These are phyloP conservation scores for Hypoxylon rubiginosum DNA, from an alignment of 2,329 filamentous ascomycete species.

Conservation along the genomic window DNA sequence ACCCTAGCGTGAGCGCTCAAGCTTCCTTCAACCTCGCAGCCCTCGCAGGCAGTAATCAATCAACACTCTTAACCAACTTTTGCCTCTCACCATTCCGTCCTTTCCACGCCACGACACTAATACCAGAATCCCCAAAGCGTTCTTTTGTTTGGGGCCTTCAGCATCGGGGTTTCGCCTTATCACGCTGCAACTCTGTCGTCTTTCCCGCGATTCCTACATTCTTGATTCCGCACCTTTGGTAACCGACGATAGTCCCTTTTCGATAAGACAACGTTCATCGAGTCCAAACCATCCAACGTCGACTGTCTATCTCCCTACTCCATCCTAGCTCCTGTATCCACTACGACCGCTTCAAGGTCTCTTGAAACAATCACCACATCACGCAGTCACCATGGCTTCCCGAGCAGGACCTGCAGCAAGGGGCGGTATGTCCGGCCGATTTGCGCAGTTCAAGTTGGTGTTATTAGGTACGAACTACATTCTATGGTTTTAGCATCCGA, in stretches of 20 bases:
- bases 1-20: constrained; percentile 28
- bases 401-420: constrained; percentile 76
- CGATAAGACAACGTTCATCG: constrained; percentile 45
- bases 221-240: constrained; percentile 16
- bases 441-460: constrained; percentile 99
- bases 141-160: neutral
- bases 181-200: neutral
- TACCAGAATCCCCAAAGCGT: constrained; percentile 8
- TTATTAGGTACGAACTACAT: constrained; percentile 79
- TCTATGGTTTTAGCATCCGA: constrained; percentile 4
- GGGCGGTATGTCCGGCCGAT: constrained; percentile 81
- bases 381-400: constrained; percentile 77
- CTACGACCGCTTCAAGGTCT: constrained; percentile 3
- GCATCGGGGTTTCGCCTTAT: neutral
- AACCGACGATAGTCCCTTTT: constrained; percentile 31
- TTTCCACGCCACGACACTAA: constrained; percentile 9
- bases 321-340: constrained; percentile 14
- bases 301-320: constrained; percentile 15
- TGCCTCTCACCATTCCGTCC: constrained; percentile 8
- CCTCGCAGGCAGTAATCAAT: constrained; percentile 28
- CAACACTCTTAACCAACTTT: constrained; percentile 25
- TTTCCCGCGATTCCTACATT: constrained; percentile 13
- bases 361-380: constrained; percentile 38
- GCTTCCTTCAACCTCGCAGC: constrained; percentile 33
- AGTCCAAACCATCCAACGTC: constrained; percentile 26